Evolutionary conservation across 495 filamentous ascomycete species (phyloP), one percentile per base, ranked within the genome.

Genomic region (Acidiella bohemica): DNA sequence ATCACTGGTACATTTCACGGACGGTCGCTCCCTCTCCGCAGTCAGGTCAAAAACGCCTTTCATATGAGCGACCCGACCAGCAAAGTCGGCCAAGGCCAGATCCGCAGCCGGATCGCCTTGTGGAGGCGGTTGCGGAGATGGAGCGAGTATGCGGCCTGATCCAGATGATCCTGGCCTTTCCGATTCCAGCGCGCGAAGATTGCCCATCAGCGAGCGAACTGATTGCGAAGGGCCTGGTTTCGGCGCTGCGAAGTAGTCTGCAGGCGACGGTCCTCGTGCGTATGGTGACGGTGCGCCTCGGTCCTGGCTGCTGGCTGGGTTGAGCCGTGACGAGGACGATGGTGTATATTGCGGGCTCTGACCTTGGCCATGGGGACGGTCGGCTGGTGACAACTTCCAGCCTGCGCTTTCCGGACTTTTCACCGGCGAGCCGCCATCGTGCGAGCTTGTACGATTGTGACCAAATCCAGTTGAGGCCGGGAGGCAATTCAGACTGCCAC

Each of bases 21-120:
- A 33, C 0, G 80, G 74, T 39, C 70, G 72, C n/a, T 72, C 68
- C 29, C 71, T 67, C 51, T 88, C 80, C 2, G 82, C 77, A 32
- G 84, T 77, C 10, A 80, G 57, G 20, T 67, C 62, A 52, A 92
- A 83, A 5, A 84, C 62, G 43, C 72, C 70, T 39, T 72, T 70
- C 49, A 84, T 67, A 53, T 78, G 78, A 23, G 65, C 65, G 14
- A 79, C 75, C 25, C 81, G 76, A 2, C 56, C 42, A 22, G 75
- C 70, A 49, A 93, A 87, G 3, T 77, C 70, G 0, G 66, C 54
- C 45, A 87, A 62, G 0, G 84, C 78, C 33, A 72, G 72, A 27
- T 84, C 77, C 11, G 67, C 68, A 25, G 64, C 59, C 36, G 67
- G 51, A 27, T 56, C 39, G 41, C 32, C 28, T 32, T 46, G 27